Evolutionary conservation across 805 yeast species (phyloP), one percentile per base, ranked within the genome.

Genomic region (Candida coleopterorum): DNA sequence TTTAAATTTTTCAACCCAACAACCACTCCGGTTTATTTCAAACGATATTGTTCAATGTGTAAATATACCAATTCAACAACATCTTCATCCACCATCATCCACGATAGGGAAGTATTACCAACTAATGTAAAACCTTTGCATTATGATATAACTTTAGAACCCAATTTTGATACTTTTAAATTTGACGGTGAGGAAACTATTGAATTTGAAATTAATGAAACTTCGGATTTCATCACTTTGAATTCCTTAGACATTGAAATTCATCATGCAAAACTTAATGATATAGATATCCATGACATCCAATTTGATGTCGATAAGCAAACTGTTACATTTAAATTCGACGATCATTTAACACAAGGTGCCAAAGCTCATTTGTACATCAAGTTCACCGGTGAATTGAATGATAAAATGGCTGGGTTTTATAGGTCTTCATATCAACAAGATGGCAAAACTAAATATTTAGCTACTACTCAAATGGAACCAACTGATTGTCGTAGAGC

Each of bases 401-500:
- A 81, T 57, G 82, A 80, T 52, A 77, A 81, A 52, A 83, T 84
- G 90, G 84, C 85, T 37, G 90, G 90, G 32, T 84, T 84, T 62
- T 84, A 84, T 67, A 72, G 85, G 50, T 80, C 87, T 14, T 63
- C 77, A 28, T 83, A 83, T 57, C 70, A 69, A 44, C 69, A 71
- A 41, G 70, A 81, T 44, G 84, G 86, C 16, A 68, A 70, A 41
- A 78, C 77, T 26, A 80, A 79, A 52, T 80, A 81, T 56, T 70
- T 84, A 72, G 85, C 87, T 29, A 80, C 89, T 31, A 83, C 94
- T 30, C 95, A 85, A 61, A 80, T 85, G 77, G 94, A 85, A 63
- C 80, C 94, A 17, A 81, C 90, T 15, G 93, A 85, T 54, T 85
- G 90, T 48, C 77, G 95, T 50, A 74, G 87, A 50, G 93, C 93